Conservation (phyloP, 306 rosid genomes). For the Pueraria montana region DNA sequence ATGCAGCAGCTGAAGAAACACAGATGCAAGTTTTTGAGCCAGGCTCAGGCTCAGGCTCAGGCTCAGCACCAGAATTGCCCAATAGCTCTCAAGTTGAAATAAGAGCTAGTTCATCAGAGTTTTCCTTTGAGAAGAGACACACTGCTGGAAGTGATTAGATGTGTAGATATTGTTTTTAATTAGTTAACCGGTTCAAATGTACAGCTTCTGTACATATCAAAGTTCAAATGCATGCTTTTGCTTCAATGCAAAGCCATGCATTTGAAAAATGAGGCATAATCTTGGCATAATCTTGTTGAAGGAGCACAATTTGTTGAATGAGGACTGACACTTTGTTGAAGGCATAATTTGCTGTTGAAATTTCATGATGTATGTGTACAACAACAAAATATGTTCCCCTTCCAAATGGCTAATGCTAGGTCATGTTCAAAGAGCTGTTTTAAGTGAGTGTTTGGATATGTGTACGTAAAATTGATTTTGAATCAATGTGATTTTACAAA, state of each 20-base stretch:
- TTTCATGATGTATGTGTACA: neutral
- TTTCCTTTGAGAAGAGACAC: slow-evolving; percentile 59
- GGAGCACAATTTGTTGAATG: neutral
- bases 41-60: neutral
- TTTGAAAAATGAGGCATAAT: slow-evolving; percentile 11
- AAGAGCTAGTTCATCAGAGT: slow-evolving; percentile 36
- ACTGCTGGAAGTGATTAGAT: neutral
- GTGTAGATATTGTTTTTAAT: neutral
- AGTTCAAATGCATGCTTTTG: slow-evolving; percentile 12
- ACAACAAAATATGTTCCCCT: neutral
- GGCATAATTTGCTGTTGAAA: slow-evolving; percentile 17
- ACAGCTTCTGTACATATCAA: slow-evolving; percentile 31
- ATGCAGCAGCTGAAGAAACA: slow-evolving; percentile 9
- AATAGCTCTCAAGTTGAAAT: slow-evolving; percentile 52
- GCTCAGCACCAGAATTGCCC: slow-evolving; percentile 43
- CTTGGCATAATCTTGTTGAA: slow-evolving; percentile 11
- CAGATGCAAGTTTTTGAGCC: slow-evolving; percentile 47
- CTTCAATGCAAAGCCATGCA: neutral
- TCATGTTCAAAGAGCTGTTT: neutral
- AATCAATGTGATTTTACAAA: neutral
- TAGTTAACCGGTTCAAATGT: slow-evolving; percentile 4
- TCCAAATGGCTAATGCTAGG: neutral
- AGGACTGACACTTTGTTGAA: neutral
- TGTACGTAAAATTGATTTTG: neutral
- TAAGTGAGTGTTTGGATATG: neutral